Percentiles rank a stretch among this genome's conserved stretches.
Conservation (phyloP, 1,284 basidiomycete species). For the Moesziomyces sp. region DNA sequence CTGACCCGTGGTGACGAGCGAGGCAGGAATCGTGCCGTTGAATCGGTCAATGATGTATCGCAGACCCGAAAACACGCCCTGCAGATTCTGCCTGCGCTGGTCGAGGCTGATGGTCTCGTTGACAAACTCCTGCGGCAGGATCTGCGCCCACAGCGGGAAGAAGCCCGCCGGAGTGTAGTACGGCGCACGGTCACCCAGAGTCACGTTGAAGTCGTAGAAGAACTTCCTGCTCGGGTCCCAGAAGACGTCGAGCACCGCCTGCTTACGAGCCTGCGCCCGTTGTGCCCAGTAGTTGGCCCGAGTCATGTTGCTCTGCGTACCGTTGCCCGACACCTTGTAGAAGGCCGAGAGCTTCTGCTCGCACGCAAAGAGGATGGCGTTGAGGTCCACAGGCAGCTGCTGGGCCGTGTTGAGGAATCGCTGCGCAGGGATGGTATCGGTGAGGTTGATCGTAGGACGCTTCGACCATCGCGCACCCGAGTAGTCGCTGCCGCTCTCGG, state of each 20-base stretch:
- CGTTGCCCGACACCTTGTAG: slow-evolving; percentile 72
- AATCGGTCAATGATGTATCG: slow-evolving; percentile 81
- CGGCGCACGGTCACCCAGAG: slow-evolving; percentile 40
- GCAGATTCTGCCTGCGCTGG: slow-evolving; percentile 38
- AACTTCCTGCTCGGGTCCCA: slow-evolving; percentile 85
- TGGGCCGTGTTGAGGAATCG: slow-evolving; percentile 78
- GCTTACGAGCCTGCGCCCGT: slow-evolving; percentile 74
- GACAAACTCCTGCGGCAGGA: slow-evolving; percentile 79
- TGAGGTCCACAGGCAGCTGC: slow-evolving; percentile 81
- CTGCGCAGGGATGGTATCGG: slow-evolving; percentile 72
- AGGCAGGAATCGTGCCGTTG: slow-evolving; percentile 81
- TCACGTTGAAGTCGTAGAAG: slow-evolving; percentile 80
- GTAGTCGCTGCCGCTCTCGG: slow-evolving; percentile 76
- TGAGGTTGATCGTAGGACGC: slow-evolving; percentile 70
- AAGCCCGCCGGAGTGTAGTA: slow-evolving; percentile 80
- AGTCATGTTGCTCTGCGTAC: slow-evolving; percentile 52
- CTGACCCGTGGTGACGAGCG: slow-evolving; percentile 79
- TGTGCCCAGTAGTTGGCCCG: slow-evolving; percentile 73
- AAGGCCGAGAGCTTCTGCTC: slow-evolving; percentile 69
- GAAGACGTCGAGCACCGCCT: slow-evolving; percentile 82
- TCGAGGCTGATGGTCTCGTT: slow-evolving; percentile 69
- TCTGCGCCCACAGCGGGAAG: slow-evolving; percentile 87
- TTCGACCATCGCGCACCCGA: slow-evolving; percentile 71
- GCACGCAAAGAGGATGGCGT: slow-evolving; percentile 77
- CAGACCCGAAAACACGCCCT: slow-evolving; percentile 79